phyloP scores from a whole-genome alignment of 2,329 filamentous ascomycete species.

The Epichloe baconii region DNA sequence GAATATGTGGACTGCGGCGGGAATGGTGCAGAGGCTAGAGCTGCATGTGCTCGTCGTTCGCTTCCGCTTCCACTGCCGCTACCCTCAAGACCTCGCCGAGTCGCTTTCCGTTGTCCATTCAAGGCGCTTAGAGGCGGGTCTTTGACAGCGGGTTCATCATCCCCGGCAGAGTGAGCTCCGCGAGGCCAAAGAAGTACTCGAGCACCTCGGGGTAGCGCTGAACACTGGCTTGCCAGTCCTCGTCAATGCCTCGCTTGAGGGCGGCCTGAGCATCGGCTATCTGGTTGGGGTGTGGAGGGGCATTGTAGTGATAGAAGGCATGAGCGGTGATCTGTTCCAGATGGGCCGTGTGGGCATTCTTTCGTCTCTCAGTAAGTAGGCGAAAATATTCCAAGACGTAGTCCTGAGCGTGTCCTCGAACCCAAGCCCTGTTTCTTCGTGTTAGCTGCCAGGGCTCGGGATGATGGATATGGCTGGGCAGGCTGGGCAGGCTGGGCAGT shows the following conservation, averaged over 20 bases:
- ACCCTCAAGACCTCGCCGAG: slow-evolving; percentile 21
- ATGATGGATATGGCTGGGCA: too few species aligned
- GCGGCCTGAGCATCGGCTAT: slow-evolving; percentile 50
- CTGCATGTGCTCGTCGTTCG: slow-evolving; percentile 1
- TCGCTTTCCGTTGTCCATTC: slow-evolving; percentile 32
- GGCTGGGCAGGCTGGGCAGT: too few species aligned
- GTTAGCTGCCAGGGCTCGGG: slow-evolving; percentile 6
- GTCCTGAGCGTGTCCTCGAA: slow-evolving; percentile 51
- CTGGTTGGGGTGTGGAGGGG: slow-evolving; percentile 46
- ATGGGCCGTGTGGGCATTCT: slow-evolving; percentile 40
- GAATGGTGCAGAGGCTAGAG: not conserved
- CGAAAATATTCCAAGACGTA: slow-evolving; percentile 55
- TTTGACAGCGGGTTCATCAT: slow-evolving; percentile 45
- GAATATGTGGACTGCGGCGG: not conserved
- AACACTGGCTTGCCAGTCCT: slow-evolving; percentile 65
- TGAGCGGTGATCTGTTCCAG: slow-evolving; percentile 42
- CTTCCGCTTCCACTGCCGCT: not conserved
- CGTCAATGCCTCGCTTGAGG: slow-evolving; percentile 62
- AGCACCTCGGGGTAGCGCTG: slow-evolving; percentile 70
- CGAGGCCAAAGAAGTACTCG: slow-evolving; percentile 64
- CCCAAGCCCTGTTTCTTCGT: slow-evolving; percentile 39
- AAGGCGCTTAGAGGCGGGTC: slow-evolving; percentile 46
- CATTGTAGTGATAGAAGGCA: slow-evolving; percentile 44
- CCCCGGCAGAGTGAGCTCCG: slow-evolving; percentile 52
- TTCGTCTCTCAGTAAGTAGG: slow-evolving; percentile 46